Evolutionary conservation across 306 rosid species (phyloP), one percentile per base, ranked within the genome.

Genomic region (Dalbergia cultrata): DNA sequence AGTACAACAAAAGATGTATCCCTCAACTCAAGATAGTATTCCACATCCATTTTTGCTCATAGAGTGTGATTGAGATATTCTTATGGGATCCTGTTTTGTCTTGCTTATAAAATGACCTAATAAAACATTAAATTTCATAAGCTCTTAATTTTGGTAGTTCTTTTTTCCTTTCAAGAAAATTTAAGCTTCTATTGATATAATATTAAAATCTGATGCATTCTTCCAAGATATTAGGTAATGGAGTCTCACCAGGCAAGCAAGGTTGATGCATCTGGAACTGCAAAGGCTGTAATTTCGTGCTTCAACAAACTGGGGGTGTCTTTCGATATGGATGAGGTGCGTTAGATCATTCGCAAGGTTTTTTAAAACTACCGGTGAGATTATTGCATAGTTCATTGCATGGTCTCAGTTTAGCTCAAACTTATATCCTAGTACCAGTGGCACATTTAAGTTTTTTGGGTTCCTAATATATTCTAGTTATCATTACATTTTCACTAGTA

Each of bases 241-340:
- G 98, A 95, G 81, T 95, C 99, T 67, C 98, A 93, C 86, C 99
- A 93, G 87, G 83, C 98, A 79, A 89, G 91, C 89, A 95, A 95
- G 85, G 91, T 77, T 81, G 99, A 93, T 77, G 83, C 92, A 70
- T 95, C 99, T 81, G 98, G 99, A 85, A 95, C 98, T 71, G 98
- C 97, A 12, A 95, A 91, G 86, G 94, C 97, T 75, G 98, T 95
- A 37, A 84, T 95, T 80, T 91, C 98, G 59, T 91, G 90, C 94
- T 95, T 95, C 90, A 71, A 90, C 75, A 92, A 91, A 76, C 80
- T 93, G 39, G 99, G 99, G 43, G 93, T 85, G 65, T 72, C 91
- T 62, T 93, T 86, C 69, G 90, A 93, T 74, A 69, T 85, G 92
- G 93, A 95, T 72, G 85, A 92, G 96, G 99, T 85, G 53, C 61